Conservation (phyloP, 2,329 filamentous ascomycete species). For the Chalaropsis thielavioides region DNA sequence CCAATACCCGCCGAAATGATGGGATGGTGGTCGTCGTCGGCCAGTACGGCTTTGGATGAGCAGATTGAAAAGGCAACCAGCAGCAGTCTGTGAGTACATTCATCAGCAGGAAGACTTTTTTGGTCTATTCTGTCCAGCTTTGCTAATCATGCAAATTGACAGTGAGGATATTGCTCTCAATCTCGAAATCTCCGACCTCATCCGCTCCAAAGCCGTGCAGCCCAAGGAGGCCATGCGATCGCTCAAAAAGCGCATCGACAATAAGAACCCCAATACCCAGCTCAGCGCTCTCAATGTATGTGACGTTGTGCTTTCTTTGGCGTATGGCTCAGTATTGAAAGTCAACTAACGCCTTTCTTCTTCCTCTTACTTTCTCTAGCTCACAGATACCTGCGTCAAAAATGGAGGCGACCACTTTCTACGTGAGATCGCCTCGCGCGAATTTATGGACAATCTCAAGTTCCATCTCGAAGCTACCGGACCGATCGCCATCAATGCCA, state of each 20-base stretch:
- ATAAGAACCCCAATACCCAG: conserved; percentile 96
- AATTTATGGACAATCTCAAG: conserved; percentile 95
- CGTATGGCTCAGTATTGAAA: background rate
- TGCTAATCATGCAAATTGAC: background rate
- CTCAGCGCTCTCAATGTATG: conserved; percentile 79
- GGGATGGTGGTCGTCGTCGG: conserved; percentile 92
- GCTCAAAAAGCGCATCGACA: conserved; percentile 82
- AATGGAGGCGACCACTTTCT: conserved; percentile 95
- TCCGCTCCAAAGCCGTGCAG: conserved; percentile 92
- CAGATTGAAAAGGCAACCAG: conserved; percentile 92
- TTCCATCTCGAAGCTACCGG: conserved; percentile 77
- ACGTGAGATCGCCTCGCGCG: conserved; percentile 82
- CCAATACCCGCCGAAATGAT: conserved; percentile 44
- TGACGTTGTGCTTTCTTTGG: background rate
- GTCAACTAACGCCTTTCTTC: background rate
- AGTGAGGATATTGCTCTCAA: conserved; percentile 96
- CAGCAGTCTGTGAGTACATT: conserved; percentile 65
- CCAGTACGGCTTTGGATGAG: conserved; percentile 83
- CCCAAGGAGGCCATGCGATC: conserved; percentile 97
- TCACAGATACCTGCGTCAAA: conserved; percentile 97
- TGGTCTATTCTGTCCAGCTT: background rate
- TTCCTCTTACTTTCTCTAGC: conserved; percentile 33
- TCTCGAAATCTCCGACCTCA: conserved; percentile 93
- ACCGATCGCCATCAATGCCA: conserved; percentile 57
- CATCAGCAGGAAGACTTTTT: background rate